Evolutionary conservation across 148 eudicot species (phyloP).

Genomic region (Dysphania ambrosioides): DNA sequence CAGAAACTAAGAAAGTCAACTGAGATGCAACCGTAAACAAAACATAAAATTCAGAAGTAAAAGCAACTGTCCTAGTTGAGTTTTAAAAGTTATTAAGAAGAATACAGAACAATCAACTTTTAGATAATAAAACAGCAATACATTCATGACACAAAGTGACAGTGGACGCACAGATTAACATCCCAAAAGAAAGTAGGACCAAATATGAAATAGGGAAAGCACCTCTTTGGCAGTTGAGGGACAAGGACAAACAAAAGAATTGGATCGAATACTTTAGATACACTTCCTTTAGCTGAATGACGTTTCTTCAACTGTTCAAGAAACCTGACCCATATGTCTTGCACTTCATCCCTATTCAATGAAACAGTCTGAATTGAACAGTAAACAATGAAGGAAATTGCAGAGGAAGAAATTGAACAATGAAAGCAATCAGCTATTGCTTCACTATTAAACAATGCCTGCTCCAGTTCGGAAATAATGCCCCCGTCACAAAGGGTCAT

Average conservation of each 20-base stretch:
- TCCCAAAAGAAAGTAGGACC: neutral
- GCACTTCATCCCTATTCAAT: constrained; percentile 40
- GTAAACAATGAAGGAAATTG: constrained; percentile 57
- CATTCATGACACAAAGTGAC: neutral
- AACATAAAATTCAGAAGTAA: neutral
- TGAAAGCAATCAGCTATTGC: constrained; percentile 69
- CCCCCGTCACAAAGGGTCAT: constrained; percentile 72
- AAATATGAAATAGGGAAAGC: neutral
- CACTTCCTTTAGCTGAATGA: constrained; percentile 32
- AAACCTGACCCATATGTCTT: constrained; percentile 41
- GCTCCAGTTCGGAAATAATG: constrained; percentile 57
- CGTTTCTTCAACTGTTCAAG: constrained; percentile 44
- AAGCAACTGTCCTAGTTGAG: neutral
- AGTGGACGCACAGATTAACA: neutral
- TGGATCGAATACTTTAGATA: constrained; percentile 40
- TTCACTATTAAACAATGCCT: constrained; percentile 79
- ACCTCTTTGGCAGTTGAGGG: constrained; percentile 94
- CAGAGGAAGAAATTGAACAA: constrained; percentile 65
- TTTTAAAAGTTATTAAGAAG: neutral
- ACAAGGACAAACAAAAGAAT: constrained; percentile 67
- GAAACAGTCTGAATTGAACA: constrained; percentile 47
- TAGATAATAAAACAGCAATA: neutral
- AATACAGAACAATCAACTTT: neutral
- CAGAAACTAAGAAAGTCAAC: neutral
- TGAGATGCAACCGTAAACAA: neutral